Percentiles rank a stretch among this genome's conserved stretches.
These are phyloP conservation scores for Hyaloscypha finlandica DNA, from an alignment of 495 filamentous ascomycete species.

Conservation along the genomic window DNA sequence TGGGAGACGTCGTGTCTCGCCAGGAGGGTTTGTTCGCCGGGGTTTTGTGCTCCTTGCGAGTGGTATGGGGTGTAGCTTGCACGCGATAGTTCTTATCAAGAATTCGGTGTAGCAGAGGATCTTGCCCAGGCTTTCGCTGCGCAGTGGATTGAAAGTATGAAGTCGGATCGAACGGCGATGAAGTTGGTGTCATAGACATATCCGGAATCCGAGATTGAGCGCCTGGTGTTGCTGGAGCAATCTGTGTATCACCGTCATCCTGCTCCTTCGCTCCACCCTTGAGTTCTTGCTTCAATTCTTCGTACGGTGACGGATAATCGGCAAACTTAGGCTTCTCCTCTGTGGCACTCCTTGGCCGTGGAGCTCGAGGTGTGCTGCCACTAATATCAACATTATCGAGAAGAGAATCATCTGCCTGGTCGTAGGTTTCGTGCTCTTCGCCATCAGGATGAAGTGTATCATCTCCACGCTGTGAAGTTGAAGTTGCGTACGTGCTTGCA, in stretches of 20 bases:
- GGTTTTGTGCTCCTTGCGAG: conserved; percentile 30
- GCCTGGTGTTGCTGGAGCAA: conserved; percentile 44
- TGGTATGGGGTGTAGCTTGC: conserved; percentile 82
- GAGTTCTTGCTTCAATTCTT: conserved; percentile 60
- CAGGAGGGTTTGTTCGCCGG: conserved; percentile 34
- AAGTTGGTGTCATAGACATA: conserved; percentile 55
- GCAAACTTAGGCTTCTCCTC: conserved; percentile 49
- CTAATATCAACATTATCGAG: conserved; percentile 54
- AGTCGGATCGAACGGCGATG: conserved; percentile 38
- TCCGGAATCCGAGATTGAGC: conserved; percentile 47
- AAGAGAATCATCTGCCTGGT: conserved; percentile 50
- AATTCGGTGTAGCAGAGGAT: conserved; percentile 82
- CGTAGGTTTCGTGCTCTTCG: conserved; percentile 36
- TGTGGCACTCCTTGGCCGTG: conserved; percentile 44
- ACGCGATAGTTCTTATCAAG: conserved; percentile 93
- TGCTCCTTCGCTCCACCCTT: conserved; percentile 39
- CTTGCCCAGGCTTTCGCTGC: conserved; percentile 48
- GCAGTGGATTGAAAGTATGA: conserved; percentile 41
- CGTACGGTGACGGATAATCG: conserved; percentile 68
- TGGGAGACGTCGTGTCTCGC: conserved; percentile 51
- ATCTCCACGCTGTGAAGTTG: conserved; percentile 36
- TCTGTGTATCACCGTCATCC: conserved; percentile 44
- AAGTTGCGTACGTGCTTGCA: conserved; percentile 38
- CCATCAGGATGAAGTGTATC: conserved; percentile 28
- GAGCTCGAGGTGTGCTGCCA: conserved; percentile 54